A percentile compares a stretch with the other conserved stretches of the same genome.
Conservation (phyloP, 2,329 filamentous ascomycete genomes). For the Pleomassaria siparia region DNA sequence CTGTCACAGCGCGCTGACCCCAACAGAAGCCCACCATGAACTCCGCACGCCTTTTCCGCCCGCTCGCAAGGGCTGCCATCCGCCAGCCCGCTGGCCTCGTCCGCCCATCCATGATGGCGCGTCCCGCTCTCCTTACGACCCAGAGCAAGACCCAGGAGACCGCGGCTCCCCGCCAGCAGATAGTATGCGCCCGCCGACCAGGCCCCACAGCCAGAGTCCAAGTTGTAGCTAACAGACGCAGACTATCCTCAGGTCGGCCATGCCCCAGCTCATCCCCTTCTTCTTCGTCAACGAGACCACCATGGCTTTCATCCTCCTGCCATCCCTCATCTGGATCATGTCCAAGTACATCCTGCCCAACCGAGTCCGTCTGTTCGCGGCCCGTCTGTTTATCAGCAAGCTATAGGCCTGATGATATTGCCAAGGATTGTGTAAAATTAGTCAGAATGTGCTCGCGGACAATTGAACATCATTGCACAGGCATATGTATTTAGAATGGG, state of each 20-base stretch:
- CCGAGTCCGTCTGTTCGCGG: conserved; percentile 44
- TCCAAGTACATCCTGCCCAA: conserved; percentile 49
- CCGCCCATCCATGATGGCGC: conserved; percentile 39
- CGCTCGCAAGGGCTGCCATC: conserved; percentile 43
- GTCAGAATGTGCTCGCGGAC: conserved; percentile 38
- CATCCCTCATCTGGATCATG: conserved; percentile 47
- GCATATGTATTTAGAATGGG: neutral
- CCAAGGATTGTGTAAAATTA: conserved; percentile 36
- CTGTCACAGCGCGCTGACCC: conserved; percentile 32
- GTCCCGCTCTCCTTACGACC: conserved; percentile 37
- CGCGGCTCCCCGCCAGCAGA: conserved; percentile 35
- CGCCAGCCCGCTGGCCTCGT: conserved; percentile 37
- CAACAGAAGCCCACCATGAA: conserved; percentile 44
- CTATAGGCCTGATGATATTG: conserved; percentile 35
- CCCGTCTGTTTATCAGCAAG: conserved; percentile 49
- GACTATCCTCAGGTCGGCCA: conserved; percentile 46
- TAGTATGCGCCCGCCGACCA: conserved; percentile 22
- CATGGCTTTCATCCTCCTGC: conserved; percentile 45
- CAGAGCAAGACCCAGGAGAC: conserved; percentile 38
- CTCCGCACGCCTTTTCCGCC: conserved; percentile 45
- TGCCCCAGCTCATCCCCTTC: conserved; percentile 50
- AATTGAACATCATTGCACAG: conserved; percentile 20
- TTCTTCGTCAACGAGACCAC: conserved; percentile 50
- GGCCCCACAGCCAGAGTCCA: neutral
- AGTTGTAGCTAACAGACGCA: conserved; percentile 14